phyloP scores from a whole-genome alignment of 1,139 yeast genomes.

The Blastobotrys niveus region DNA sequence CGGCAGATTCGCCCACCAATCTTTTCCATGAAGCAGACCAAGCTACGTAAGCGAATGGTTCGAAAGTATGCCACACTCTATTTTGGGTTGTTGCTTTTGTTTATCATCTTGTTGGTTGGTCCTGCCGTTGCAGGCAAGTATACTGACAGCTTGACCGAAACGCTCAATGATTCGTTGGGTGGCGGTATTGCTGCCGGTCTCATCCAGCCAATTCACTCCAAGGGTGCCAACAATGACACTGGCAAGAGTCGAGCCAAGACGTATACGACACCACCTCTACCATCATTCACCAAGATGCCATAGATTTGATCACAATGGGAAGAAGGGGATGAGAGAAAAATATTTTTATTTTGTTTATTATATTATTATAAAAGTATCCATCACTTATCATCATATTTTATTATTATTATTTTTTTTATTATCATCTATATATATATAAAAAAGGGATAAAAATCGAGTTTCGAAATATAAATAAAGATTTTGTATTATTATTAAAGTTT shows the following conservation, averaged over 20 bases:
- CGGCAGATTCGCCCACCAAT: conserved; percentile 99
- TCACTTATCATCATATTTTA: not conserved
- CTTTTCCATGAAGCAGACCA: conserved; percentile 93
- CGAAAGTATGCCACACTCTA: conserved; percentile 85
- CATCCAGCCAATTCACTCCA: conserved; percentile 73
- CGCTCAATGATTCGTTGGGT: conserved; percentile 23
- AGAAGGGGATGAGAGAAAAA: conserved; percentile 10
- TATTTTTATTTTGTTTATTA: not conserved
- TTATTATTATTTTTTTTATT: no score
- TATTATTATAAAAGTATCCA: no score
- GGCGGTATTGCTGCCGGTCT: conserved; percentile 57
- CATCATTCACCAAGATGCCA: conserved; percentile 27
- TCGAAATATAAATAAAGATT: not conserved
- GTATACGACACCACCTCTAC: conserved; percentile 32
- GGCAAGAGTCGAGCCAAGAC: conserved; percentile 31
- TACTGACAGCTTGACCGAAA: conserved; percentile 24
- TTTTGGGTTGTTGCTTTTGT: conserved; percentile 61
- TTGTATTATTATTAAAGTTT: no score
- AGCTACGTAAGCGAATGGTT: conserved; percentile 98
- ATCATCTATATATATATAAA: no score
- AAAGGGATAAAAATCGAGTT: no score
- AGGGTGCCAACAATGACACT: conserved; percentile 75
- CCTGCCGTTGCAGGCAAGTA: conserved; percentile 62
- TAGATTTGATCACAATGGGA: conserved; percentile 15
- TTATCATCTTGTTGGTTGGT: conserved; percentile 75